These are phyloP conservation scores for Canavalia ensiformis DNA, from an alignment of 306 rosid genomes.

Conservation along the genomic window DNA sequence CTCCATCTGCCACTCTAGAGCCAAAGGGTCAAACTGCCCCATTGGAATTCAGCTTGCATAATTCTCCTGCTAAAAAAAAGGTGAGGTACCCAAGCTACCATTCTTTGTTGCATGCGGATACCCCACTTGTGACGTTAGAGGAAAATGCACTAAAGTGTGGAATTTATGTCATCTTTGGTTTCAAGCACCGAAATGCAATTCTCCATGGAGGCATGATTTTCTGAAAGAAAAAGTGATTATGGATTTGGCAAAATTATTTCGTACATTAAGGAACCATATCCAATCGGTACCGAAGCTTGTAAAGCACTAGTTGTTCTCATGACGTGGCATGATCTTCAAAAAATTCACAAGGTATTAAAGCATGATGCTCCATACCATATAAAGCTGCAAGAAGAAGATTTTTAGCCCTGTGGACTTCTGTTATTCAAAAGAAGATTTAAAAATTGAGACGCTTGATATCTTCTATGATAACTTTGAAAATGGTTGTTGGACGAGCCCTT, in stretches of 20 bases:
- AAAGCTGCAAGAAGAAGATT: no score
- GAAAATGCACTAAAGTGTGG: conserved; percentile 95
- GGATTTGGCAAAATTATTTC: conserved; percentile 77
- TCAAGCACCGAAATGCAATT: conserved; percentile 79
- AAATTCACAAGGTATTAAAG: no score
- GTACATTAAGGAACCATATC: no score
- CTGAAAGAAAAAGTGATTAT: conserved; percentile 86
- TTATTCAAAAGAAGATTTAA: no score
- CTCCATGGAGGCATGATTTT: conserved; percentile 87
- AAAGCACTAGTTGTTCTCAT: no score
- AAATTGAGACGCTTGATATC: no score
- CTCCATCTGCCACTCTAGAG: conserved; percentile 65
- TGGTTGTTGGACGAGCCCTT: no score
- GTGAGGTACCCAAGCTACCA: conserved; percentile 97
- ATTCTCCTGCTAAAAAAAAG: conserved; percentile 99
- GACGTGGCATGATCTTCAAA: no score
- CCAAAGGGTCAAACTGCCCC: conserved; percentile 67
- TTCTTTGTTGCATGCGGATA: conserved; percentile 64
- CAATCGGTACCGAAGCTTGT: no score
- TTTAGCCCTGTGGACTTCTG: no score
- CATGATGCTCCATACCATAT: no score
- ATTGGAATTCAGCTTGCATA: conserved; percentile 77
- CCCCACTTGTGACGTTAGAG: conserved; percentile 71
- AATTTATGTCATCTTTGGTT: conserved; percentile 74
- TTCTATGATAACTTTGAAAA: no score